These are phyloP conservation scores for Nemania sp. DNA, from an alignment of 2,329 filamentous ascomycete genomes.

Conservation along the genomic window DNA sequence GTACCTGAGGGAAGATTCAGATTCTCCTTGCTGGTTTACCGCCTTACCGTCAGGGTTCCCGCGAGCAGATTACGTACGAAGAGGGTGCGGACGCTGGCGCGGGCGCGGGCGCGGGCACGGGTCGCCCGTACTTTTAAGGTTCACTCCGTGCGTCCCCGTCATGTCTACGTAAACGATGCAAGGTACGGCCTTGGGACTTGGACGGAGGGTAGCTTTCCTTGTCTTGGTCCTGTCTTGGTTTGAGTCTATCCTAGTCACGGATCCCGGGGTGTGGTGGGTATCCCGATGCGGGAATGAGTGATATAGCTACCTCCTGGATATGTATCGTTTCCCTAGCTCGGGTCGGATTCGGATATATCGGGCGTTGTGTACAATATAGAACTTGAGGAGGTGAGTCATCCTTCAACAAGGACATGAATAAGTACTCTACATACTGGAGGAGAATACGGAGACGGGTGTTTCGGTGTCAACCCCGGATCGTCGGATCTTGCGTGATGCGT, in stretches of 20 bases:
- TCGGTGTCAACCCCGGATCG: neutral
- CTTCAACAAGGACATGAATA: neutral
- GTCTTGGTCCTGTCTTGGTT: too few species aligned
- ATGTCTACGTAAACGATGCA: neutral
- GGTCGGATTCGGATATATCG: neutral
- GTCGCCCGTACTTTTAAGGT: neutral
- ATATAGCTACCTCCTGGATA: neutral
- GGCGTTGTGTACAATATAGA: too few species aligned
- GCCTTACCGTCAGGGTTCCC: neutral
- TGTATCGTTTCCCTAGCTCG: neutral
- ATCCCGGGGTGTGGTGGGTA: neutral
- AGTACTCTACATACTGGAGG: too few species aligned
- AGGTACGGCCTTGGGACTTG: neutral
- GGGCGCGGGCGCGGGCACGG: neutral
- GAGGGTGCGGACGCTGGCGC: too few species aligned
- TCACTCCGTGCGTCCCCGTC: neutral
- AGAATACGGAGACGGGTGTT: neutral
- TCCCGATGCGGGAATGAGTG: neutral
- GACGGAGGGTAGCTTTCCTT: too few species aligned
- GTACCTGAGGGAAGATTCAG: neutral
- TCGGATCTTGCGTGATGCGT: constrained; percentile 4
- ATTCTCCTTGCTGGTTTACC: neutral
- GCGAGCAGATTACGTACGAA: neutral
- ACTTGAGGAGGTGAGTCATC: neutral
- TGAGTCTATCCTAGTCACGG: neutral